These are phyloP conservation scores for Myxozyma udenii DNA, from an alignment of 805 yeast species.

Conservation along the genomic window DNA sequence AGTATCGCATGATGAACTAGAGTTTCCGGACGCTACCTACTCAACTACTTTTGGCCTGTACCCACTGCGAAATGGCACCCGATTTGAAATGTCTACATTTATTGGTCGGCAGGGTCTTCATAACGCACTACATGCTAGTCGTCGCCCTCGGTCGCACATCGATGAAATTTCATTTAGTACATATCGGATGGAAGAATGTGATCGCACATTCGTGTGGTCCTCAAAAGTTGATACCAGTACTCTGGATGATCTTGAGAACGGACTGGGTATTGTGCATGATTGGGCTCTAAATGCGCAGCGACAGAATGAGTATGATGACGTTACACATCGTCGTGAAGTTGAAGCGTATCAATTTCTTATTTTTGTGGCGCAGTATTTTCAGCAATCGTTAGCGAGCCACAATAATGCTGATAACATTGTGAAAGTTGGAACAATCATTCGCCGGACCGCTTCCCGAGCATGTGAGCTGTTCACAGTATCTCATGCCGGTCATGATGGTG, in stretches of 20 bases:
- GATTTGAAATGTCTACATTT: constrained; percentile 17
- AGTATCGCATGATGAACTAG: constrained; percentile 1
- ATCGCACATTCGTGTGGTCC: constrained; percentile 10
- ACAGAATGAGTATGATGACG: constrained; percentile 2
- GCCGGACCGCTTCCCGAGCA: constrained; percentile 14
- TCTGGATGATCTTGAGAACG: constrained; percentile 15
- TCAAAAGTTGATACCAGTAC: background rate
- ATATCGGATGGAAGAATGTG: constrained; percentile 3
- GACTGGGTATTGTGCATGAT: constrained; percentile 9
- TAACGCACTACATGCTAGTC: constrained; percentile 7
- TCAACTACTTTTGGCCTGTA: constrained; percentile 26
- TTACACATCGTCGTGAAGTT: constrained; percentile 1
- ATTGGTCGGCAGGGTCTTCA: constrained; percentile 22
- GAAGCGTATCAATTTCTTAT: constrained; percentile 19
- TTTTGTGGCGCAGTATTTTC: constrained; percentile 15
- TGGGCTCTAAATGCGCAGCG: constrained; percentile 25
- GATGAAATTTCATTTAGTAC: background rate
- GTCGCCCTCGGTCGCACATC: background rate
- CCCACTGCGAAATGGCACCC: constrained; percentile 19
- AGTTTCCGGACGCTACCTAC: constrained; percentile 18
- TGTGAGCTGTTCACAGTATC: constrained; percentile 22
- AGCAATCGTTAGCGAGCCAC: constrained; percentile 3
- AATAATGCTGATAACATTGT: constrained; percentile 8
- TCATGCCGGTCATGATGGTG: no score
- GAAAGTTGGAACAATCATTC: constrained; percentile 9